Evolutionary conservation across 2,329 filamentous ascomycete genomes (phyloP).

Genomic region (Fonsecaea multimorphosa): DNA sequence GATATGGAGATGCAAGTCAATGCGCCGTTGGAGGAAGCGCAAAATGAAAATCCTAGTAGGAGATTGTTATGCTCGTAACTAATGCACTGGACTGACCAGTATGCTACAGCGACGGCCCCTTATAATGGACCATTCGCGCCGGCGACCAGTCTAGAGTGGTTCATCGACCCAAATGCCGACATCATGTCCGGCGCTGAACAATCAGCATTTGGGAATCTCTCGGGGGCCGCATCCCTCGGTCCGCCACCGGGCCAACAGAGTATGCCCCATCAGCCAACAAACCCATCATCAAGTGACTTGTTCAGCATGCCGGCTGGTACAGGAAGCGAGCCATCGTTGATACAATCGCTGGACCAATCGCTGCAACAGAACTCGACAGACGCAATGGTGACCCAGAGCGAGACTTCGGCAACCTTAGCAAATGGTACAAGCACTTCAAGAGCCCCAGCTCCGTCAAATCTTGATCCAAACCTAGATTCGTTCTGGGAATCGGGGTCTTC

Average conservation of each 20-base stretch:
- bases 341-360: background rate
- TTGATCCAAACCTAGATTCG: background rate
- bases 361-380: background rate
- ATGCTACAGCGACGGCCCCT: slow-evolving; percentile 55
- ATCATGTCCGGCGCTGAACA: background rate
- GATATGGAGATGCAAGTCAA: slow-evolving; percentile 4
- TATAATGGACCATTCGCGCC: slow-evolving; percentile 71
- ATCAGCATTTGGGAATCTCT: background rate
- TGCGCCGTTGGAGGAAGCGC: slow-evolving; percentile 58
- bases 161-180: slow-evolving; percentile 43
- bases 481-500: background rate
- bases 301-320: background rate
- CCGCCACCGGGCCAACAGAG: background rate
- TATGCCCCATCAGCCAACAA: background rate
- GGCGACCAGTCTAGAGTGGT: slow-evolving; percentile 67
- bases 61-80: background rate
- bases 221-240: background rate
- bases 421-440: background rate
- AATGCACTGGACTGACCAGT: background rate
- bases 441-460: background rate
- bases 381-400: background rate
- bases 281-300: background rate
- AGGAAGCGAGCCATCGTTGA: background rate
- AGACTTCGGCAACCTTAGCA: background rate
- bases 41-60: slow-evolving; percentile 48